Base-by-base conservation (phyloP, 495 filamentous ascomycete genomes). In the Staphylotrichum tortipilum region DNA sequence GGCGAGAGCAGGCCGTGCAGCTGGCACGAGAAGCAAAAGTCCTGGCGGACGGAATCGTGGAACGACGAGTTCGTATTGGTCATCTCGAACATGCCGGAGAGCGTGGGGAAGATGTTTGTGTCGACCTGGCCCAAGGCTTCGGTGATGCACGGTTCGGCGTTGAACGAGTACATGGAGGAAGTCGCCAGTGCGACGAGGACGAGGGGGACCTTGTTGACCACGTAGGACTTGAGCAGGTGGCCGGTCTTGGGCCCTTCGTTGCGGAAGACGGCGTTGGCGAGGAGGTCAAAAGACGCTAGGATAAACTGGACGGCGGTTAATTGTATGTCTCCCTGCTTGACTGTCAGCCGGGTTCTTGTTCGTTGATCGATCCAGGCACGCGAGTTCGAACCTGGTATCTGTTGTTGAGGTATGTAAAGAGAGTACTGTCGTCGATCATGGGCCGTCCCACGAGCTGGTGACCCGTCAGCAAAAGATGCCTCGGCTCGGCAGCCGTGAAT, bases 11-110 rank as follows among this genome's bases (percentile, higher is more conserved):
- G 68, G 11, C 79, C 78, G 62, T 98, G 94, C 28, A 94, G 75
- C 55, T 83, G 86, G 61, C 91, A 96, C 4, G 94, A 82, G 58
- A 94, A 92, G 18, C 95, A 78, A 59, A 98, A 95, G 40, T 98
- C 91, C 59, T 90, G 86, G 2, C 89, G 79, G 15, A 94, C 85
- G 53, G 86, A 85, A 7, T 86, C 85, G n/a, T 89, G 78, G 34
- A 84, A 77, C 30, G 80, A 84, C 49, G 79, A 86, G 28, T 76
- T 79, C 31, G 78, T 84, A 52, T 72, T 71, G n/a, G 73, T 62
- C 62, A 87, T 82, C 50, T 90, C 84, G 56, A 89, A 89, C 73
- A 88, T 83, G 52, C 80, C 77, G 9, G 86, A 86, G 38, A 91
- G 78, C 0, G 87, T 85, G 3, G 86, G 86, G 56, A 91, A 92